Evolutionary conservation across 2,329 filamentous ascomycete species (phyloP), one percentile per base, ranked within the genome.

Genomic region (Plectosphaerella cucumerina): DNA sequence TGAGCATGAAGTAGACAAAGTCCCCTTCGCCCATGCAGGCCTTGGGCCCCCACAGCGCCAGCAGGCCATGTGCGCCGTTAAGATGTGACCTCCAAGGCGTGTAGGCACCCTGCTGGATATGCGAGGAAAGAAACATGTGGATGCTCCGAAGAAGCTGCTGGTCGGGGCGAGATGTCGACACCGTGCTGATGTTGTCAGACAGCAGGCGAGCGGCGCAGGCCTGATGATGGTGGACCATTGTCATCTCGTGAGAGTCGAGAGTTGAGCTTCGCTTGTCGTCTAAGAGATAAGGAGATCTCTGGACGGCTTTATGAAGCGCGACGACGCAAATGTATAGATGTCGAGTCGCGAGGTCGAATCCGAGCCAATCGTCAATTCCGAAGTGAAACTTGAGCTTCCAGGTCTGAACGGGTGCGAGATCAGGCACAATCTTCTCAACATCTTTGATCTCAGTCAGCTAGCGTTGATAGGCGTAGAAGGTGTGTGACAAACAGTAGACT

Each of bases 281-380:
- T 23, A 12, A 14, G 12, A 37, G 10, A 17, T 15, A 18, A 39
- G 17, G 6, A 15, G 17, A 12, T 17, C 23, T n/a, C 45, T 23
- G 45, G 33, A 47, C 35, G 6, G 45, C 45, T 12, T n/a, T 20
- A 20, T 47, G 45, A 21, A 51, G 12, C 21, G 45, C 18, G 26
- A 52, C 17, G 35, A 43, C 14, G 41, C 48, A 18, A 20, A 53
- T 4, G 15, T 31, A 31, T 34, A 52, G 47, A 44, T 42, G 47
- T 41, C 21, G 15, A 31, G 23, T 23, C 2, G 45, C n/a, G n/a
- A 5, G 33, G 33, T 15, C 17, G 17, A 26, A 17, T 9, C 12
- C 18, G 17, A 23, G 21, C 45, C 45, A 47, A 5, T 39, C 33
- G 4, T 20, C 14, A 4, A 22, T 21, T 18, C 22, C 23, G 2